Conservation (phyloP, 1,284 basidiomycete species). For the Cutaneotrichosporon spelunceum region DNA sequence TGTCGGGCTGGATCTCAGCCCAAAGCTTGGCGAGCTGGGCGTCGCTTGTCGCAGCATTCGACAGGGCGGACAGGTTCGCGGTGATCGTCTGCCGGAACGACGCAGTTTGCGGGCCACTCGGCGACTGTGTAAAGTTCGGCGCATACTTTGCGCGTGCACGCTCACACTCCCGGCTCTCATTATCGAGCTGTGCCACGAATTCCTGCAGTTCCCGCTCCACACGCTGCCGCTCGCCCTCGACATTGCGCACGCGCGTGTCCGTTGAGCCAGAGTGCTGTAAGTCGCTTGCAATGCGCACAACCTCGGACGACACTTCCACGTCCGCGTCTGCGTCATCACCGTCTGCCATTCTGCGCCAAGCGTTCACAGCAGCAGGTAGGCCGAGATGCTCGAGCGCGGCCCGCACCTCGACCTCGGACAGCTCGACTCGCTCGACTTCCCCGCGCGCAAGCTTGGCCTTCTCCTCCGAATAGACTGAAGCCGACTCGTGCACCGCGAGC, state of each 20-base stretch:
- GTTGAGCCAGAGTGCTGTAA: conserved; percentile 61
- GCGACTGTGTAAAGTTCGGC: conserved; percentile 85
- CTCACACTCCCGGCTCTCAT: conserved; percentile 78
- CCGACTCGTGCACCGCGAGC: conserved; percentile 90
- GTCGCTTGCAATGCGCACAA: conserved; percentile 74
- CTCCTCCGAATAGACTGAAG: conserved; percentile 95
- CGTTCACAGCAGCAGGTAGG: conserved; percentile 69
- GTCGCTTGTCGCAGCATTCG: conserved; percentile 75
- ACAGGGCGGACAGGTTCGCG: conserved; percentile 68
- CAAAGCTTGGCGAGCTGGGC: conserved; percentile 71
- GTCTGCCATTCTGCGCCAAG: conserved; percentile 73
- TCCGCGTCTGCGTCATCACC: conserved; percentile 56
- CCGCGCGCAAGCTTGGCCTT: conserved; percentile 92
- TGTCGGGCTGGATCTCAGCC: conserved; percentile 66
- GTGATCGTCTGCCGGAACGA: conserved; percentile 74
- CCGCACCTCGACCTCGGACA: conserved; percentile 74
- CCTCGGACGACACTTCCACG: conserved; percentile 64
- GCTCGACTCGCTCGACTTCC: conserved; percentile 82
- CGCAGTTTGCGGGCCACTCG: conserved; percentile 70
- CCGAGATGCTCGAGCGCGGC: conserved; percentile 80
- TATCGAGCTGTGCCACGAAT: conserved; percentile 64
- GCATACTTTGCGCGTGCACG: conserved; percentile 77
- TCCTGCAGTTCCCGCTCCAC: conserved; percentile 64
- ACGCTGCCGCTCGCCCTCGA: conserved; percentile 62
- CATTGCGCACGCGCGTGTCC: conserved; percentile 57